Evolutionary conservation across 768 basidiomycete genomes (phyloP), one percentile per base, ranked within the genome.

Genomic region (Termitomyces sp.): DNA sequence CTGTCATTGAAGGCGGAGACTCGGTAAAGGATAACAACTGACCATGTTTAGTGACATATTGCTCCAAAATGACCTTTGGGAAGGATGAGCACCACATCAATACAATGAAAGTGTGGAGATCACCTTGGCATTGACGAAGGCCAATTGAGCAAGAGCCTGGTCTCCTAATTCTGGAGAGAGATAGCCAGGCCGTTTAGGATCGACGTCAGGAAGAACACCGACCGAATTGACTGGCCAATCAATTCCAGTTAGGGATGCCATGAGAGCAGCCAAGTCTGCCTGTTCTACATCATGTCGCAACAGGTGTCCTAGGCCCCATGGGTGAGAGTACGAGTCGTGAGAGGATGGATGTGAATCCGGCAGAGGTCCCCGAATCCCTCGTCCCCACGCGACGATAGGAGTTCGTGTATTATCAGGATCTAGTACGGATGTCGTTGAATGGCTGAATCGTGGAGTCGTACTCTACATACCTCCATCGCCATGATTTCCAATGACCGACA

Each of bases 341-440:
- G 87, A 86, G 3, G 86, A 81, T 0, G 80, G 74, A 2, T 61
- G 61, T 5, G 71, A 71, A 58, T 86, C 81, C 10, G 79, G 78
- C 0, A 86, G 60, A n/a, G 90, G 89, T 0, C 81, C 79, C 10
- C 90, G 82, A 41, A 93, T 70, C 5, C 91, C 91, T 37, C 82
- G 76, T 0, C 92, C 92, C 92, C 92, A 94, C 1, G 80, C 84
- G 21, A 94, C 76, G 5, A 92, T 76, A 15, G 92, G 92, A 1
- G 92, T 94, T 42, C 90, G 82, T 5, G 91, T 93, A 62, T 88
- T 92, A 66, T 94, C 91, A 0, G 91, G 91, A 64, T 93, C 89
- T 91, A 56, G 40, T 28, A 14, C 12, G n/a, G 17, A 47, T 9
- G 62, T 59, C n/a, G 33, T 57, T 51, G 45, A 28, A 49, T 38